These are phyloP conservation scores for Crataegus laevigata DNA, from an alignment of 306 rosid species.

Conservation along the genomic window DNA sequence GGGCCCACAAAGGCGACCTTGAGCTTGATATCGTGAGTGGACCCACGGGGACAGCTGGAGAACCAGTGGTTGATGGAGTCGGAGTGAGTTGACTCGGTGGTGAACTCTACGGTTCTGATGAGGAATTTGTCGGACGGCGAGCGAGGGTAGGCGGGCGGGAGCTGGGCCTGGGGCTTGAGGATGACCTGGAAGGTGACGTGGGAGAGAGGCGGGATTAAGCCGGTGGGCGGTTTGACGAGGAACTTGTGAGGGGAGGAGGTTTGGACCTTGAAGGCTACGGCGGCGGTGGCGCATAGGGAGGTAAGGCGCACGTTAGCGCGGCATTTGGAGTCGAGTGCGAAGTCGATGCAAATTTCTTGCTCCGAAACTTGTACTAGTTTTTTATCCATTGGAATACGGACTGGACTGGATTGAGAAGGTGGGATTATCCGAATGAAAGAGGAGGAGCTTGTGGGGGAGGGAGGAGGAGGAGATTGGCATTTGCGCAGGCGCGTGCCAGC, in stretches of 20 bases:
- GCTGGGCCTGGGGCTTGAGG: slow-evolving; percentile 62
- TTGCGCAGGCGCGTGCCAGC: background rate
- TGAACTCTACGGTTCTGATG: slow-evolving; percentile 31
- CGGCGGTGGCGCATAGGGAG: slow-evolving; percentile 31
- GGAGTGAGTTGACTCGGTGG: background rate
- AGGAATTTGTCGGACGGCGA: slow-evolving; percentile 70
- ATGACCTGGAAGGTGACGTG: slow-evolving; percentile 57
- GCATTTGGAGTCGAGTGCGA: slow-evolving; percentile 49
- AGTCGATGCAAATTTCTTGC: slow-evolving; percentile 57
- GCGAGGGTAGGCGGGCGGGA: slow-evolving; percentile 59
- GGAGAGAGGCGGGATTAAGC: slow-evolving; percentile 50
- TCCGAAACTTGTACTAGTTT: slow-evolving; percentile 49
- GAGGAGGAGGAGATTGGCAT: too few relatives aligned
- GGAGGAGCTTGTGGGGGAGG: background rate
- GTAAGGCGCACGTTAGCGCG: slow-evolving; percentile 51
- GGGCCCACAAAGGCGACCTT: slow-evolving; percentile 65
- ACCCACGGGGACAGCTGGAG: slow-evolving; percentile 4
- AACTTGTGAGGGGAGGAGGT: slow-evolving; percentile 71
- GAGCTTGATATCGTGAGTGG: slow-evolving; percentile 36
- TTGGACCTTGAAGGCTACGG: slow-evolving; percentile 68
- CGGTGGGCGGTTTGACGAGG: slow-evolving; percentile 68
- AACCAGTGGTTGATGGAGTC: slow-evolving; percentile 22
- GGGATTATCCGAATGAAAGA: background rate
- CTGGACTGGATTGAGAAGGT: background rate
- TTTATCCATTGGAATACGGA: slow-evolving; percentile 22